Conservation (phyloP, 495 filamentous ascomycete genomes). For the Evansstolkia leycettana region DNA sequence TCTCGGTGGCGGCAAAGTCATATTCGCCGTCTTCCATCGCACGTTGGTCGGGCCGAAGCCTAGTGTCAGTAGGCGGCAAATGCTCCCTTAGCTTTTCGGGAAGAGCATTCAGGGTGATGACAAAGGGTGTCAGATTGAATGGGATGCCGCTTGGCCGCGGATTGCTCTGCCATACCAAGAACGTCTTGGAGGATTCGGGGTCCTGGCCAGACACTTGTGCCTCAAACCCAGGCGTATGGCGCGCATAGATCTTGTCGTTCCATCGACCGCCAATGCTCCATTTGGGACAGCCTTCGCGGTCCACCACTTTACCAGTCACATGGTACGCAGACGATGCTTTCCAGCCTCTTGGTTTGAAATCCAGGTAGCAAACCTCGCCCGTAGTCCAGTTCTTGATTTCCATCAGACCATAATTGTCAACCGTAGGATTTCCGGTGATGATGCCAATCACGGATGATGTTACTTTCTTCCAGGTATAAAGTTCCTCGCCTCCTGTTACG, state of each 20-base stretch:
- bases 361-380: constrained; percentile 76
- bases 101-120: constrained; percentile 81
- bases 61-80: constrained; percentile 84
- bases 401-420: constrained; percentile 98
- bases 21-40: constrained; percentile 98
- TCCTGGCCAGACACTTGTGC: constrained; percentile 47
- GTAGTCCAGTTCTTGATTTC: constrained; percentile 96
- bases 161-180: constrained; percentile 87
- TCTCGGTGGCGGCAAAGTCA: constrained; percentile 82
- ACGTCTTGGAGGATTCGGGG: constrained; percentile 49
- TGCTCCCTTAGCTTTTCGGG: constrained; percentile 59
- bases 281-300: constrained; percentile 56
- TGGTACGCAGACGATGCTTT: constrained; percentile 83
- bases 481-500: constrained; percentile 64
- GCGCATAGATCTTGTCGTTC: constrained; percentile 96
- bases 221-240: constrained; percentile 83
- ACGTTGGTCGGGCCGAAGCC: constrained; percentile 86
- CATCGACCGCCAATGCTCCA: constrained; percentile 89
- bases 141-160: constrained; percentile 70
- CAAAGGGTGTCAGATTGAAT: constrained; percentile 96
- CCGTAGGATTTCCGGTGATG: constrained; percentile 88
- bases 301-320: constrained; percentile 72
- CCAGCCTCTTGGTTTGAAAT: constrained; percentile 95
- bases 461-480: constrained; percentile 99
- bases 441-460: constrained; percentile 97